These are phyloP conservation scores for Aspergillus pseudoterreus DNA, from an alignment of 2,329 filamentous ascomycete species.

Conservation along the genomic window DNA sequence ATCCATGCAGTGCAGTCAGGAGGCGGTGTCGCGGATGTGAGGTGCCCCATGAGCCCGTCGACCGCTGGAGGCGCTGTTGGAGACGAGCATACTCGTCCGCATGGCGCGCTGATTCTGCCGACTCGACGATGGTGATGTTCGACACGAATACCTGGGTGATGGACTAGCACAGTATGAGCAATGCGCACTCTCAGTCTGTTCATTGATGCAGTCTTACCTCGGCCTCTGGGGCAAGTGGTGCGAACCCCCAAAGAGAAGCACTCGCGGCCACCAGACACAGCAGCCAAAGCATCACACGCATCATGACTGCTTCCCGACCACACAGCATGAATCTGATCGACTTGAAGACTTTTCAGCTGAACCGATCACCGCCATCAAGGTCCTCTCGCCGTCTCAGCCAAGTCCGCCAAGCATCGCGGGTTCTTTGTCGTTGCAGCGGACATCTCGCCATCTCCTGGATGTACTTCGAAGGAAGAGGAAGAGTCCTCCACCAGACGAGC, in stretches of 20 bases:
- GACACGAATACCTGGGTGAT: conserved; percentile 11
- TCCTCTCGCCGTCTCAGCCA: not conserved
- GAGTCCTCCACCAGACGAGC: too few relatives aligned
- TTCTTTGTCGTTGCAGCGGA: too few relatives aligned
- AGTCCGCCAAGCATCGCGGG: not conserved
- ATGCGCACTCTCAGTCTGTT: not conserved
- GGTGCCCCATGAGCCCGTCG: conserved; percentile 13
- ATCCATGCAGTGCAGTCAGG: conserved; percentile 24
- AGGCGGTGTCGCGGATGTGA: conserved; percentile 25
- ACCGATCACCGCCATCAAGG: not conserved
- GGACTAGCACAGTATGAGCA: conserved; percentile 1
- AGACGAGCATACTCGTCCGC: conserved; percentile 14
- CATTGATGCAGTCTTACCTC: not conserved
- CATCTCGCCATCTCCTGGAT: too few relatives aligned
- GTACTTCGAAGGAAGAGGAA: too few relatives aligned
- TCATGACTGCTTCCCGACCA: not conserved
- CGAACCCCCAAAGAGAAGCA: not conserved
- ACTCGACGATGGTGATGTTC: conserved; percentile 10
- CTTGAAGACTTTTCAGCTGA: not conserved
- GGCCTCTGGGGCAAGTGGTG: not conserved
- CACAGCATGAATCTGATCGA: not conserved
- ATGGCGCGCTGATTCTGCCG: not conserved
- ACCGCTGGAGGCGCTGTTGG: conserved; percentile 13
- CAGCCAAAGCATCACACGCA: not conserved
- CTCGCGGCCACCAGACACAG: not conserved